Percentiles rank a stretch among this genome's conserved stretches.
These are phyloP conservation scores for Marchantia paleacea DNA, from an alignment of 225 moss, liverwort and hornwort species.

Conservation along the genomic window DNA sequence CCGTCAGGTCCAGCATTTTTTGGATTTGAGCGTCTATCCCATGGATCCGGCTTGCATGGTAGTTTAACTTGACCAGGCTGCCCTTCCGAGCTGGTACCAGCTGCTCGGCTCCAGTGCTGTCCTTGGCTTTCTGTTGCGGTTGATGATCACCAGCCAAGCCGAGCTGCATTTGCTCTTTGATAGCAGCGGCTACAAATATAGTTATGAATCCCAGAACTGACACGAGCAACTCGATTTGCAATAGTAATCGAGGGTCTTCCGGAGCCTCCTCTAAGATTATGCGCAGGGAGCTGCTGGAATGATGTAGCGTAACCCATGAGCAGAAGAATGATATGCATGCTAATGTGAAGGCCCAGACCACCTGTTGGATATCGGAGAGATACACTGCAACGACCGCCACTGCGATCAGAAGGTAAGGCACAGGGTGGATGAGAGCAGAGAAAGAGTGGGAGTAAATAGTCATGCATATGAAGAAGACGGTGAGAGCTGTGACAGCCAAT, in stretches of 20 bases:
- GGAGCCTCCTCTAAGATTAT: background rate
- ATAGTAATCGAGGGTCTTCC: background rate
- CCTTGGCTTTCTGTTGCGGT: no score
- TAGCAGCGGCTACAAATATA: background rate
- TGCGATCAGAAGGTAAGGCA: slow-evolving; percentile 49
- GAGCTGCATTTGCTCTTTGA: slow-evolving; percentile 1
- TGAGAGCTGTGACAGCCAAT: slow-evolving; percentile 7
- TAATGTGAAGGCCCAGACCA: slow-evolving; percentile 43
- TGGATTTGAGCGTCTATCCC: no score
- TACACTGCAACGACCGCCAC: slow-evolving; percentile 39
- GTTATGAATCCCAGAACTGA: background rate
- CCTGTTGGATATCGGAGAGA: slow-evolving; percentile 30
- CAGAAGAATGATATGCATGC: slow-evolving; percentile 14
- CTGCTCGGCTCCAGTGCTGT: no score
- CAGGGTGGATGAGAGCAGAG: slow-evolving; percentile 44
- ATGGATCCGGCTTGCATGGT: no score
- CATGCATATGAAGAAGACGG: slow-evolving; percentile 22
- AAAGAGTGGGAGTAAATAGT: slow-evolving; percentile 37
- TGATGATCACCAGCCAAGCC: no score
- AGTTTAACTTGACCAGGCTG: no score
- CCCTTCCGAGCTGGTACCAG: no score
- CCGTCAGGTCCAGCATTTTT: no score
- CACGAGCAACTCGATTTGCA: slow-evolving; percentile 4
- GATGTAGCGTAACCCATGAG: background rate
- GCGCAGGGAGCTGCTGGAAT: background rate